Base-by-base conservation (phyloP, 768 basidiomycete genomes). In the Dendrothele bispora region DNA sequence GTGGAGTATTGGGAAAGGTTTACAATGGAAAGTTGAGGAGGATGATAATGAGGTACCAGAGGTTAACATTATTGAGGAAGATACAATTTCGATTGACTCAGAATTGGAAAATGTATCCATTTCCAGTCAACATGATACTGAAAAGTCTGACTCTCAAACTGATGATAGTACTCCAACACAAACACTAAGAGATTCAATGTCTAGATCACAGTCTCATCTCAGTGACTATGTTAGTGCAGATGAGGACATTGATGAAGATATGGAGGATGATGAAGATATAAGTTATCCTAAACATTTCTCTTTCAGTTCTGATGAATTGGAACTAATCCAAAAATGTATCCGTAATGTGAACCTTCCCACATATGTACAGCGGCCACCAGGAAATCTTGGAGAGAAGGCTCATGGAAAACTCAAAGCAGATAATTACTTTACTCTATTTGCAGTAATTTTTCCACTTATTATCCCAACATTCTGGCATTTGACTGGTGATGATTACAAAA, bases 381-480 rank as follows among this genome's bases (percentile, higher is more conserved):
- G 22, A 10, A 59, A 61, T 41, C 49, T 54, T 37, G 55, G 59
- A 26, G 49, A 57, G 32, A 25, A 32, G 4, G 40, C 45, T 12
- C 56, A 58, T 38, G 59, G 55, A 45, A 58, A 58, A 43, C 43
- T 60, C 17, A 58, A 57, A 41, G 56, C 57, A 12, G 54, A 51
- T 24, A 48, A 58, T 42, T 44, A 38, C 38, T 41, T 52, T 29
- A 51, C 45, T 41, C 27, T 55, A 17, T 51, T 55, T 18, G 37
- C 53, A 3, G 45, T 38, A 17, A 51, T 55, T 8, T 28, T 55
- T 20, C 47, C 54, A 14, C 45, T 55, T 17, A 46, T 56, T 39
- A 32, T 56, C 6, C 52, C 55, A 6, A 49, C 50, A 20, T 27
- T 49, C 14, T 40, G 50, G 39, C n/a, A 44, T 18, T 25, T 29